phyloP scores from a whole-genome alignment of 2,329 filamentous ascomycete species.

The Colletotrichum theobromicola region DNA sequence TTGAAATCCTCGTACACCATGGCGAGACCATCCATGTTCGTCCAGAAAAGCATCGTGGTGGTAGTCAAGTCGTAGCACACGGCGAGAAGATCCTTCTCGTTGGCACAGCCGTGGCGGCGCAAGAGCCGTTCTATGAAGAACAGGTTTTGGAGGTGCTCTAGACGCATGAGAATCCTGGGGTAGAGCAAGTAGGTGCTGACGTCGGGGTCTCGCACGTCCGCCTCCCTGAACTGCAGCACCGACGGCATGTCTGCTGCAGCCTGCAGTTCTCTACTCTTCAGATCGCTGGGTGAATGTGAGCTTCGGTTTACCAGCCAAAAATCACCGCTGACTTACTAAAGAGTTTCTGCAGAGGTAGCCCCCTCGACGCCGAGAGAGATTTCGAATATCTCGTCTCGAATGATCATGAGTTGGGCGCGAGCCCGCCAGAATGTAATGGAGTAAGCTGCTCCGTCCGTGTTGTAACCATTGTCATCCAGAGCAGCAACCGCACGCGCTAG shows the following conservation, averaged over 20 bases:
- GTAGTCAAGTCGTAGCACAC: slow-evolving; percentile 54
- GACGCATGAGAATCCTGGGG: slow-evolving; percentile 48
- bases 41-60: slow-evolving; percentile 52
- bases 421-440: slow-evolving; percentile 51
- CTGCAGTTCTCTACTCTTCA: slow-evolving; percentile 37
- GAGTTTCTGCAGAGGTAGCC: slow-evolving; percentile 27
- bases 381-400: slow-evolving; percentile 65
- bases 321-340: neutral
- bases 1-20: slow-evolving; percentile 49
- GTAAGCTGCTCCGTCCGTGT: slow-evolving; percentile 46
- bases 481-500: slow-evolving; percentile 39
- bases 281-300: slow-evolving; percentile 27
- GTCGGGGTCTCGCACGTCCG: slow-evolving; percentile 38
- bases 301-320: fast-evolving
- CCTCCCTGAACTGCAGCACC: slow-evolving; percentile 40
- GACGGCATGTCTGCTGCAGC: slow-evolving; percentile 40
- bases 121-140: slow-evolving; percentile 65
- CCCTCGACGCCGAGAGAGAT: slow-evolving; percentile 51
- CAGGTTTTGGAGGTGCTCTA: slow-evolving; percentile 60
- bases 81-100: slow-evolving; percentile 44
- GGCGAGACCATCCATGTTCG: slow-evolving; percentile 49
- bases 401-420: slow-evolving; percentile 49
- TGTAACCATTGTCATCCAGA: slow-evolving; percentile 59
- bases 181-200: slow-evolving; percentile 39
- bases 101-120: slow-evolving; percentile 44